phyloP scores from a whole-genome alignment of 2,329 filamentous ascomycete species.

The Akanthomyces lecanii region DNA sequence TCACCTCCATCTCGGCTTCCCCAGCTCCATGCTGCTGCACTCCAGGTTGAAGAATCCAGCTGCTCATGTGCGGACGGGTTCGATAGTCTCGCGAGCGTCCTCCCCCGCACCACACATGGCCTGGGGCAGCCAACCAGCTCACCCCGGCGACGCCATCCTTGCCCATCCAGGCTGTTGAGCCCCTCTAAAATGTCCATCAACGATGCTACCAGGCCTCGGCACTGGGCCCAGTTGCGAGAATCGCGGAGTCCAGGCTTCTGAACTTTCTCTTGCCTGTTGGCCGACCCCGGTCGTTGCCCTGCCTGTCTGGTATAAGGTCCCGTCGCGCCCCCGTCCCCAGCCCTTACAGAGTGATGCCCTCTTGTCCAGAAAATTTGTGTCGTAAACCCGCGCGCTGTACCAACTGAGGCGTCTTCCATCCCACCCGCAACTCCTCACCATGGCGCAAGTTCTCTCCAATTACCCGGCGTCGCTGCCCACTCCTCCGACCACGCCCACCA shows the following conservation, averaged over 20 bases:
- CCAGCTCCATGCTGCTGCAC: neutral
- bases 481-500: constrained; percentile 1
- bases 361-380: neutral
- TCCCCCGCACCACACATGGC: constrained; percentile 13
- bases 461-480: constrained; percentile 7
- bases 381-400: neutral
- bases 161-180: neutral
- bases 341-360: constrained; percentile 2
- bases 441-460: constrained; percentile 7
- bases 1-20: constrained; percentile 10
- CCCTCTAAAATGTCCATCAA: neutral
- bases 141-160: neutral
- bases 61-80: neutral
- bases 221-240: neutral
- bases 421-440: neutral
- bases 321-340: neutral
- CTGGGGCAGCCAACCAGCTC: constrained; percentile 7
- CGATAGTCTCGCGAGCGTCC: neutral
- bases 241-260: neutral
- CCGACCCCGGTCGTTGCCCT: neutral
- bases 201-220: constrained; percentile 14
- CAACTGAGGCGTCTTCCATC: neutral
- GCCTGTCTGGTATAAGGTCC: constrained; percentile 11
- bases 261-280: neutral
- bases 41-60: neutral